Evolutionary conservation across 192 early-diverging fungal genomes (phyloP).

Genomic region (Linnemannia elongata): DNA sequence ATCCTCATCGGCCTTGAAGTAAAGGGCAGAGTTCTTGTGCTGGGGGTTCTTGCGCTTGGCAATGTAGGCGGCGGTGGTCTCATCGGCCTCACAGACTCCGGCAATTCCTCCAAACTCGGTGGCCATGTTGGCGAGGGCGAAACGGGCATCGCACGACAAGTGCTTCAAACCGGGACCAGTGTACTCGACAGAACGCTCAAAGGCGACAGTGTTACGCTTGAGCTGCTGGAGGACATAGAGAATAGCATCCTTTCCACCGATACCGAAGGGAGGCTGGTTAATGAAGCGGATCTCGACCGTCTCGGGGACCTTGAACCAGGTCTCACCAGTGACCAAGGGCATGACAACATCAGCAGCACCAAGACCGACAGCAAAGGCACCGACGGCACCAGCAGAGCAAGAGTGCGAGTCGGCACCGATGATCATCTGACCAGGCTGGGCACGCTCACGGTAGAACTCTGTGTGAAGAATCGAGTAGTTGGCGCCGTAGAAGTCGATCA

Average conservation of each 20-base stretch:
- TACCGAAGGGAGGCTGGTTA: conserved; percentile 80
- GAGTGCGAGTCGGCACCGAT: conserved; percentile 88
- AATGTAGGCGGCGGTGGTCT: conserved; percentile 80
- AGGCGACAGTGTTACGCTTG: conserved; percentile 88
- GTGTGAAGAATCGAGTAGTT: conserved; percentile 88
- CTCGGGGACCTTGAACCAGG: conserved; percentile 87
- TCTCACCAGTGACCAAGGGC: conserved; percentile 87
- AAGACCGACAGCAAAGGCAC: conserved; percentile 83
- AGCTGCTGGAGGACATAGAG: conserved; percentile 83
- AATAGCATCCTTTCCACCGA: conserved; percentile 88
- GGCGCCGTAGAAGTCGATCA: conserved; percentile 81
- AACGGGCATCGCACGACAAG: conserved; percentile 86
- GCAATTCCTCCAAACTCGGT: conserved; percentile 91
- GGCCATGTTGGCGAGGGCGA: conserved; percentile 87
- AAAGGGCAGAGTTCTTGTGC: conserved; percentile 76
- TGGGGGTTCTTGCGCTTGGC: conserved; percentile 79
- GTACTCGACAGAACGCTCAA: conserved; percentile 85
- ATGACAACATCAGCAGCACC: conserved; percentile 87
- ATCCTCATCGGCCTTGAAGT: conserved; percentile 81
- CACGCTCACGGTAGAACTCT: conserved; percentile 87
- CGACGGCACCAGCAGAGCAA: conserved; percentile 85
- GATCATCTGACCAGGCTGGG: conserved; percentile 84
- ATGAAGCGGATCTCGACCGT: conserved; percentile 83
- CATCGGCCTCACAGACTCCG: conserved; percentile 83
- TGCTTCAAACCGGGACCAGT: conserved; percentile 82